Conservation (phyloP, 257 asterid species). For the Mitragyna speciosa region DNA sequence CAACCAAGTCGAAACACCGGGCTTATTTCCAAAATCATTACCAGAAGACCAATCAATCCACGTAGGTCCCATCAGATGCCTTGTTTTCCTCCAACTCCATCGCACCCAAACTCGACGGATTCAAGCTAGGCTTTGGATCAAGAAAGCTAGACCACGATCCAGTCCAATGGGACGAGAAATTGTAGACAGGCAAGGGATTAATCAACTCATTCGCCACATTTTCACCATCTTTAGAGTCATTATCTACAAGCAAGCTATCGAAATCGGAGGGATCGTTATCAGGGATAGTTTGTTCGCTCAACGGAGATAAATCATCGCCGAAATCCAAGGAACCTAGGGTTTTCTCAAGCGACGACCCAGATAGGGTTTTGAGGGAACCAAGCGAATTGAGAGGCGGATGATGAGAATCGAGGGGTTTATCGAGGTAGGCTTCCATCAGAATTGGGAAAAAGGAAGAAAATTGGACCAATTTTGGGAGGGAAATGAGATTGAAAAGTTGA, state of each 20-base stretch:
- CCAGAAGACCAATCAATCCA: slow-evolving; percentile 20
- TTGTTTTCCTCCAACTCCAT: slow-evolving; percentile 19
- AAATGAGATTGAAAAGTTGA: slow-evolving; percentile 12
- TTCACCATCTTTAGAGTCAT: slow-evolving; percentile 25
- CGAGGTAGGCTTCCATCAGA: slow-evolving; percentile 25
- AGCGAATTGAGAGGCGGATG: slow-evolving; percentile 18
- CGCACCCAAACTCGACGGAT: not conserved
- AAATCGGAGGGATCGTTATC: slow-evolving; percentile 20
- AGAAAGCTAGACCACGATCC: slow-evolving; percentile 29
- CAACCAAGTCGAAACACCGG: slow-evolving; percentile 10
- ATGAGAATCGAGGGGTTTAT: not conserved
- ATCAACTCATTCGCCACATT: slow-evolving; percentile 19
- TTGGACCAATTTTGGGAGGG: not conserved
- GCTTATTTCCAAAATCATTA: slow-evolving; percentile 11
- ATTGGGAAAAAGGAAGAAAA: not conserved
- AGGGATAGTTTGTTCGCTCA: slow-evolving; percentile 9
- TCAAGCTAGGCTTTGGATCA: slow-evolving; percentile 10
- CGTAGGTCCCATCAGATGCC: slow-evolving; percentile 17
- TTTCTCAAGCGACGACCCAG: slow-evolving; percentile 22
- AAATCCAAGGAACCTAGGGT: slow-evolving; percentile 10
- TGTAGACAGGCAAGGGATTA: slow-evolving; percentile 8
- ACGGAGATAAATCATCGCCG: slow-evolving; percentile 25
- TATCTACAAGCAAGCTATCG: slow-evolving; percentile 30
- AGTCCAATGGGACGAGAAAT: slow-evolving; percentile 27
- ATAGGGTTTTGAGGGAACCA: slow-evolving; percentile 33